phyloP scores from a whole-genome alignment of 1,284 basidiomycete species.

The Moniliophthora roreri region DNA sequence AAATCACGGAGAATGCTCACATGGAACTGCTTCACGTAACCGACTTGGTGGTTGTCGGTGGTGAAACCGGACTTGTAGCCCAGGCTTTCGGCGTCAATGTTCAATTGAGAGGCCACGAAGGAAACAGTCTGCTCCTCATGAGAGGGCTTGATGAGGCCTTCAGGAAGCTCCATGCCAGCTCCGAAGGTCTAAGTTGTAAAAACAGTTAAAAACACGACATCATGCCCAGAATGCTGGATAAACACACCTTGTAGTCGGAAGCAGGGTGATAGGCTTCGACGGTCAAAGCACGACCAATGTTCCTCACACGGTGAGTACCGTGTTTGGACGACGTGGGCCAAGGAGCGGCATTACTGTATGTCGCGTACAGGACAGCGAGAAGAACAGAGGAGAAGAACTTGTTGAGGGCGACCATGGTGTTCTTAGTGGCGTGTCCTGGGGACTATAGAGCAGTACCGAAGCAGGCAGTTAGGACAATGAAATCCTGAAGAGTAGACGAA shows the following conservation, averaged over 20 bases:
- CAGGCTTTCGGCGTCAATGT: background rate
- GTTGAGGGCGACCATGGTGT: constrained; percentile 18
- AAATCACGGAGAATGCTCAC: background rate
- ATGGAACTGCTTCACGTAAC: background rate
- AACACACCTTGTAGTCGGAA: background rate
- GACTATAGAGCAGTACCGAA: background rate
- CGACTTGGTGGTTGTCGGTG: background rate
- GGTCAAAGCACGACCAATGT: background rate
- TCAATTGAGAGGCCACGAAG: background rate
- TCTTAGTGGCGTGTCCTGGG: background rate
- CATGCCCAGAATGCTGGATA: too few relatives aligned
- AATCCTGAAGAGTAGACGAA: background rate
- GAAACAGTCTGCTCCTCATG: background rate
- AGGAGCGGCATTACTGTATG: constrained; percentile 16
- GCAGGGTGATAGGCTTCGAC: background rate
- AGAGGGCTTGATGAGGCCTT: background rate
- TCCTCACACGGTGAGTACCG: background rate
- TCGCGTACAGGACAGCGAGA: constrained; percentile 21
- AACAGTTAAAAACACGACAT: background rate
- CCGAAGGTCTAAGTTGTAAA: background rate
- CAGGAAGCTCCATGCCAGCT: background rate
- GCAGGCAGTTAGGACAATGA: background rate
- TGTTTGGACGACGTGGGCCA: constrained; percentile 9
- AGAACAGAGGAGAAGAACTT: constrained; percentile 22
- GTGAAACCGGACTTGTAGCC: constrained; percentile 1